phyloP scores from a whole-genome alignment of 306 rosid species.

The Sicyos baderoa region DNA sequence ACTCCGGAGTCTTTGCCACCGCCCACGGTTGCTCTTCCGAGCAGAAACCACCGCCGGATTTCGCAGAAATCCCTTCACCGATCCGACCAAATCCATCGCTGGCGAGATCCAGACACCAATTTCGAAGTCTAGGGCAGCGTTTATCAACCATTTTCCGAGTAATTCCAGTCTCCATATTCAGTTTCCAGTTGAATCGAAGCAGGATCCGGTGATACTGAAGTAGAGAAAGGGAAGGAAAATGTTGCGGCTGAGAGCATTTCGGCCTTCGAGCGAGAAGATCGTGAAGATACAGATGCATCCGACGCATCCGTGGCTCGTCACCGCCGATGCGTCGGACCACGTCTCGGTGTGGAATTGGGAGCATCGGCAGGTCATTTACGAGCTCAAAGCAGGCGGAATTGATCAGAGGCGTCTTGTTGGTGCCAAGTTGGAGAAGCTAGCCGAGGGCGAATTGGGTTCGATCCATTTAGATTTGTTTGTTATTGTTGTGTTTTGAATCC shows the following conservation, averaged over 20 bases:
- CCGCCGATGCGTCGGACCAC: slow-evolving; percentile 91
- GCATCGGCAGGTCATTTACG: slow-evolving; percentile 95
- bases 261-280: slow-evolving; percentile 80
- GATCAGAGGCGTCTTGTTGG: slow-evolving; percentile 94
- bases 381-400: slow-evolving; percentile 96
- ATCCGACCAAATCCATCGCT: not conserved
- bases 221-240: slow-evolving; percentile 28
- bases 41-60: slow-evolving; percentile 3
- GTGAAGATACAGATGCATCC: slow-evolving; percentile 96
- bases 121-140: not conserved
- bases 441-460: slow-evolving; percentile 93
- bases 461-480: not conserved
- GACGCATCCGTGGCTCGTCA: slow-evolving; percentile 98
- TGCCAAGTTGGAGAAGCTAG: slow-evolving; percentile 91
- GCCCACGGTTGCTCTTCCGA: slow-evolving; percentile 10
- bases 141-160: not conserved
- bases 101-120: not conserved
- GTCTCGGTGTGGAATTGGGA: slow-evolving; percentile 99
- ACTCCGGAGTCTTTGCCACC: not conserved
- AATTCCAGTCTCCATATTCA: not conserved
- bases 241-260: slow-evolving; percentile 77
- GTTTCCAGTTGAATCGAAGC: slow-evolving; percentile 10
- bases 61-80: not conserved
- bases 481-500: not conserved
- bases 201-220: not conserved